Percentiles rank a stretch among this genome's conserved stretches.
Conservation (phyloP, 192 early-diverging fungal genomes). For the Jimgerdemannia flammicorona region DNA sequence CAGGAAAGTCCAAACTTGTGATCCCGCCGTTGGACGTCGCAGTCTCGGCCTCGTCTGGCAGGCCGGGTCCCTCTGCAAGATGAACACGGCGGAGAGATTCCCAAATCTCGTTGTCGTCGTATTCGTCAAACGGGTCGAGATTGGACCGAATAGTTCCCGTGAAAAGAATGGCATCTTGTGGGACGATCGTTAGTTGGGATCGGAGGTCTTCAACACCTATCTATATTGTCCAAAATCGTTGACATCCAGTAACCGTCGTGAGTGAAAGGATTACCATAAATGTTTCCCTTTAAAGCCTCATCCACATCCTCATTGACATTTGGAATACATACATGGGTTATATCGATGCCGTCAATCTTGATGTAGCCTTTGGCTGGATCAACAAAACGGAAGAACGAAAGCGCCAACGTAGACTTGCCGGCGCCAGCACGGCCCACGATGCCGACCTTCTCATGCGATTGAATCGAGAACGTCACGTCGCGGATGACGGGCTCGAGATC, state of each 20-base stretch:
- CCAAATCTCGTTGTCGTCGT: slow-evolving; percentile 44
- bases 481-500: slow-evolving; percentile 31
- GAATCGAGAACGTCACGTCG: slow-evolving; percentile 47
- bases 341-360: slow-evolving; percentile 74
- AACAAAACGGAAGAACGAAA: slow-evolving; percentile 81
- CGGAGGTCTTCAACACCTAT: slow-evolving; percentile 76
- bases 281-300: no score
- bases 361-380: slow-evolving; percentile 69
- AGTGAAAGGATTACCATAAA: no score
- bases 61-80: slow-evolving; percentile 2
- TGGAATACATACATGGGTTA: slow-evolving; percentile 35
- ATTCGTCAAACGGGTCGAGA: slow-evolving; percentile 74
- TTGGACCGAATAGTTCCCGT: slow-evolving; percentile 69
- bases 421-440: slow-evolving; percentile 48
- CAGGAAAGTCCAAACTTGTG: slow-evolving; percentile 59
- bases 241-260: no score
- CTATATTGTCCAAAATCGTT: neutral
- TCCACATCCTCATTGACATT: no score
- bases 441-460: slow-evolving; percentile 47
- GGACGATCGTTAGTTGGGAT: slow-evolving; percentile 70
- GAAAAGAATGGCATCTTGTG: slow-evolving; percentile 74
- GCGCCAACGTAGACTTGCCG: slow-evolving; percentile 67
- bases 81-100: slow-evolving; percentile 18
- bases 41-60: slow-evolving; percentile 7
- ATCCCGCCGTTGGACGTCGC: slow-evolving; percentile 29